Evolutionary conservation across 148 eudicot genomes (phyloP).

Genomic region (Tetragonia tetragonoides): DNA sequence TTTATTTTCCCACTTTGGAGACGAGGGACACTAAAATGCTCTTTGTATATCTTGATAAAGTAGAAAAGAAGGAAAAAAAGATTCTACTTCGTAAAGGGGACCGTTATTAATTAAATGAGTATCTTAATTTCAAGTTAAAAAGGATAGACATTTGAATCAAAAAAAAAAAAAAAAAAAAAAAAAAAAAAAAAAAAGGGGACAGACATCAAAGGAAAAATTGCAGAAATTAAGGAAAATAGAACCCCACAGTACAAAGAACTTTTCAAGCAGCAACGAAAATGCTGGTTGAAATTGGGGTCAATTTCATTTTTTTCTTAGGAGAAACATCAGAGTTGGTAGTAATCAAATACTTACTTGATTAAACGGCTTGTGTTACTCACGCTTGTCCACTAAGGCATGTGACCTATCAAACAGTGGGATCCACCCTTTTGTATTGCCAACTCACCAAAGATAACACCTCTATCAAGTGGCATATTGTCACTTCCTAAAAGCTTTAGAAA

Average conservation of each 20-base stretch:
- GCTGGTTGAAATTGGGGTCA: neutral
- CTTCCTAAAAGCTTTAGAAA: neutral
- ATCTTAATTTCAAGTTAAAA: too few species aligned
- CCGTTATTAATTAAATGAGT: too few species aligned
- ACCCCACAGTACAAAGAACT: neutral
- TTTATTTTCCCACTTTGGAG: too few species aligned
- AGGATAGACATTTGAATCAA: too few species aligned
- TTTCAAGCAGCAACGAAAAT: neutral
- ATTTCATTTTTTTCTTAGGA: neutral
- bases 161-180: too few species aligned
- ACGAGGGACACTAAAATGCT: too few species aligned
- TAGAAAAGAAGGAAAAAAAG: too few species aligned
- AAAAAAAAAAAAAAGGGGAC: too few species aligned
- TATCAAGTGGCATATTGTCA: conserved; percentile 17
- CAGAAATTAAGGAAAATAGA: too few species aligned
- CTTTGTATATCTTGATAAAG: too few species aligned
- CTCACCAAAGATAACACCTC: conserved; percentile 22
- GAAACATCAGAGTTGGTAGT: conserved; percentile 11
- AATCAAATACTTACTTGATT: conserved; percentile 13
- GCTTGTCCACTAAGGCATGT: conserved; percentile 24
- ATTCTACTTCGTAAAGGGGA: too few species aligned
- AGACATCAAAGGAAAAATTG: too few species aligned
- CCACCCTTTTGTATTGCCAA: conserved; percentile 15
- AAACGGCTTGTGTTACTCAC: conserved; percentile 6
- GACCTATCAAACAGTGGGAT: conserved; percentile 22